These are phyloP conservation scores for Ophiognomonia clavigignenti-juglandacearum DNA, from an alignment of 2,329 filamentous ascomycete genomes.

Conservation along the genomic window DNA sequence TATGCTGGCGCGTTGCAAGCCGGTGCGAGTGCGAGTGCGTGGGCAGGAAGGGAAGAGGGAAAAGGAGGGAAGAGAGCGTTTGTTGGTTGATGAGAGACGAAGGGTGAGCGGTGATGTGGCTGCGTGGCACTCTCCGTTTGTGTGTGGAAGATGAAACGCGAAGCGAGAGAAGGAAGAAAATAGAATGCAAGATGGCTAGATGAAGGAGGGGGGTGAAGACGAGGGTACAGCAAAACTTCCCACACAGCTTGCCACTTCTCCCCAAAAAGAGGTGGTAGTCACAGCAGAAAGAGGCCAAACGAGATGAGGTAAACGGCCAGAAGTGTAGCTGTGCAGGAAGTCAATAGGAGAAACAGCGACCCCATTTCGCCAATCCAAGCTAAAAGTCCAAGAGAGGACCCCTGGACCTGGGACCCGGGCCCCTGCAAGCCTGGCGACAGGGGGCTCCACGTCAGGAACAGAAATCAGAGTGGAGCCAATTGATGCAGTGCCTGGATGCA, in stretches of 20 bases:
- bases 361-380: too few species aligned
- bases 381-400: too few species aligned
- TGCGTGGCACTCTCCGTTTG: background rate
- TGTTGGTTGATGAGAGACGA: background rate
- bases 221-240: background rate
- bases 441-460: too few species aligned
- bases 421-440: too few species aligned
- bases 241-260: too few species aligned
- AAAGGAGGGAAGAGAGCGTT: background rate
- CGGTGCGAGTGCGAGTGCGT: constrained; percentile 5
- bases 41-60: constrained; percentile 1
- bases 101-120: background rate
- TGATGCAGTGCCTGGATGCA: too few species aligned
- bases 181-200: background rate
- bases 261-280: too few species aligned
- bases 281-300: background rate
- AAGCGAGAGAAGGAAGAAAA: background rate
- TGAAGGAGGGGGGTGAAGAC: background rate
- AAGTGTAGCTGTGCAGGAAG: too few species aligned
- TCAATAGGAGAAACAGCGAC: too few species aligned
- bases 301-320: constrained; percentile 13
- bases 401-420: too few species aligned
- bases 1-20: constrained; percentile 1
- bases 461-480: too few species aligned
- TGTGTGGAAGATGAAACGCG: background rate